Evolutionary conservation across 306 rosid genomes (phyloP), one percentile per base, ranked within the genome.

Genomic region (Casuarina glauca): DNA sequence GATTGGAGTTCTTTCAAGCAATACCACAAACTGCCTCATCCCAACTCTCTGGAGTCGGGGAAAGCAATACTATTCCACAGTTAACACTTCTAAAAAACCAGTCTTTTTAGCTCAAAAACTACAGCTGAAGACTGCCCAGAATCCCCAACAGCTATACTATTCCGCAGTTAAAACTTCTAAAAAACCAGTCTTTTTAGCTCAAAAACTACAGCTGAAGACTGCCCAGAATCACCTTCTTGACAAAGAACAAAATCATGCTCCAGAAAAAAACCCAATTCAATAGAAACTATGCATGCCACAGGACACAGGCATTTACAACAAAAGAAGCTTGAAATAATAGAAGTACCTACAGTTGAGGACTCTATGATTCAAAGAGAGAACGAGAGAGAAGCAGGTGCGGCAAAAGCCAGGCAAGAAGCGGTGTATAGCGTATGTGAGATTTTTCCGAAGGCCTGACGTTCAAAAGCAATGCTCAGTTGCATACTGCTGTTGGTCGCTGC

Each of bases 121-220:
- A 54, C 17, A 54, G n/a, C 5, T n/a, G n/a, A 16, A 54, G 8
- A n/a, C 61, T 6, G n/a, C 32, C 60, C 60, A 54, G 60, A n/a
- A 54, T 26, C 32, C 32, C 32, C 32, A 0, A 64, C 50, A 50
- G 41, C 41, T 8, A 51, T n/a, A 5, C 19, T 15, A 42, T 43
- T 45, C 78, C 76, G 46, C 60, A 70, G 48, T 41, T 69, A 48
- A 19, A 72, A 35, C 67, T 57, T 78, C 71, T 52, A 19, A 54
- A 20, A 78, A 69, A 78, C 32, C 62, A 66, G 45, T 19, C 62
- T 35, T 60, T 57, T 8, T 49, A 73, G 15, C 61, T 35, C 20
- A 83, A 64, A 13, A 63, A 52, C 7, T n/a, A 54, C 17, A 54
- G n/a, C 5, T n/a, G n/a, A 16, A 54, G 7, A n/a, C 60, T 5